Conservation (phyloP, 2,329 filamentous ascomycete genomes). For the Blastomyces percursus region DNA sequence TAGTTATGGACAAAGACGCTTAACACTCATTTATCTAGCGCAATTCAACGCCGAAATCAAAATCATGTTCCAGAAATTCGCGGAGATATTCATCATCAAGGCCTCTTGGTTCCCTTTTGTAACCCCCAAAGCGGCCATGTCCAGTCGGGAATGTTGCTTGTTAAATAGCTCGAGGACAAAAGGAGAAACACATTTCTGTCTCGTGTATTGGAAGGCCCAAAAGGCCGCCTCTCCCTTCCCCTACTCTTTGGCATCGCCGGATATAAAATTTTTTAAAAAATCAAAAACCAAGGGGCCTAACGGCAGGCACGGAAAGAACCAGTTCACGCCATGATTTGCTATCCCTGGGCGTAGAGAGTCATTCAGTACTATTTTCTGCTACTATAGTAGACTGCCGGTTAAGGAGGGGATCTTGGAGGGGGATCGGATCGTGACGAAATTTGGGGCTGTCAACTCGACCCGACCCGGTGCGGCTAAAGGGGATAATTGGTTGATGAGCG, state of each 20-base stretch:
- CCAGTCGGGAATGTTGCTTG: not conserved
- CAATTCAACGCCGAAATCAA: not conserved
- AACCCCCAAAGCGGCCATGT: not conserved
- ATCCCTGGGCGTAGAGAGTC: not conserved
- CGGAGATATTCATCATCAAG: not conserved
- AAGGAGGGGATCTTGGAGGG: not conserved
- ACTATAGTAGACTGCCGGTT: not conserved
- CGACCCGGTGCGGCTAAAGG: not conserved
- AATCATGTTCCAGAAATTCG: not conserved
- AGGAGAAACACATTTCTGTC: not conserved
- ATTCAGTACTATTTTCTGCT: constrained; percentile 4
- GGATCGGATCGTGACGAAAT: not conserved
- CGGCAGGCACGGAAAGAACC: not conserved
- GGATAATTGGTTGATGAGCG: not conserved
- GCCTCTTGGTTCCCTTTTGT: not conserved
- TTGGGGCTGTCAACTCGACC: not conserved
- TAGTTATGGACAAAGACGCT: not conserved
- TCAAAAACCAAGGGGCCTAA: not conserved
- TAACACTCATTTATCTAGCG: not conserved
- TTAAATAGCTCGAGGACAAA: no score
- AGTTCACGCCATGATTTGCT: no score
- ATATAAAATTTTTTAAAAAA: not conserved
- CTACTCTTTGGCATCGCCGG: not conserved
- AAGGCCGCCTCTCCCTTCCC: not conserved
- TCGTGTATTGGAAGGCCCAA: not conserved